Evolutionary conservation across 177 flowering plant genomes (phyloP).

Genomic region (Tripterygium wilfordii): DNA sequence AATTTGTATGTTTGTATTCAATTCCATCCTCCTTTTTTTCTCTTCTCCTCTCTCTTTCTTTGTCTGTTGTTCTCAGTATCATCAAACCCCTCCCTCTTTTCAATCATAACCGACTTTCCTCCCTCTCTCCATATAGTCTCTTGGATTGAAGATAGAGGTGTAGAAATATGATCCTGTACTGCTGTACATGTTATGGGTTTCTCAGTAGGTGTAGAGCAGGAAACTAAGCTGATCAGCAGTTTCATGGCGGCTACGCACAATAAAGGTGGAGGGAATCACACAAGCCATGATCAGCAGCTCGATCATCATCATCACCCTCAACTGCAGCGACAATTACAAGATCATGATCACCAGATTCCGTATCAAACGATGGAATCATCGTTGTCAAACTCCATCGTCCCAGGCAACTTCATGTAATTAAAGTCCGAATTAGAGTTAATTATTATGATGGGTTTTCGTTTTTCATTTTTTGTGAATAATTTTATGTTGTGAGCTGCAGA

Average conservation of each 20-base stretch:
- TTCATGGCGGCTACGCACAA: too few species aligned
- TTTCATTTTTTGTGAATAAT: slow-evolving; percentile 3
- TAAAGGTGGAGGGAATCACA: too few species aligned
- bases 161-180: too few species aligned
- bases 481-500: slow-evolving; percentile 16
- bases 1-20: slow-evolving; percentile 30
- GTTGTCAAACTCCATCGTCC: slow-evolving; percentile 37
- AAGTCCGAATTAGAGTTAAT: too few species aligned
- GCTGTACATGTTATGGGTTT: too few species aligned
- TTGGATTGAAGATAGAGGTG: too few species aligned
- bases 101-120: too few species aligned
- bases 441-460: too few species aligned
- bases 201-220: slow-evolving; percentile 13
- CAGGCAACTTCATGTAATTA: slow-evolving; percentile 58
- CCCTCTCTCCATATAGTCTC: slow-evolving; percentile 19
- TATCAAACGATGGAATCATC: slow-evolving; percentile 59
- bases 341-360: slow-evolving; percentile 30
- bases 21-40: slow-evolving; percentile 15
- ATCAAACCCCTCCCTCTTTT: not conserved
- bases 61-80: not conserved
- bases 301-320: slow-evolving; percentile 8
- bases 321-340: slow-evolving; percentile 3
- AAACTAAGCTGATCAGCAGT: slow-evolving; percentile 9
- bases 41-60: slow-evolving; percentile 13
- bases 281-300: slow-evolving; percentile 22